Base-by-base conservation (phyloP, 768 basidiomycete species). In the Leccinum ochraceum region DNA sequence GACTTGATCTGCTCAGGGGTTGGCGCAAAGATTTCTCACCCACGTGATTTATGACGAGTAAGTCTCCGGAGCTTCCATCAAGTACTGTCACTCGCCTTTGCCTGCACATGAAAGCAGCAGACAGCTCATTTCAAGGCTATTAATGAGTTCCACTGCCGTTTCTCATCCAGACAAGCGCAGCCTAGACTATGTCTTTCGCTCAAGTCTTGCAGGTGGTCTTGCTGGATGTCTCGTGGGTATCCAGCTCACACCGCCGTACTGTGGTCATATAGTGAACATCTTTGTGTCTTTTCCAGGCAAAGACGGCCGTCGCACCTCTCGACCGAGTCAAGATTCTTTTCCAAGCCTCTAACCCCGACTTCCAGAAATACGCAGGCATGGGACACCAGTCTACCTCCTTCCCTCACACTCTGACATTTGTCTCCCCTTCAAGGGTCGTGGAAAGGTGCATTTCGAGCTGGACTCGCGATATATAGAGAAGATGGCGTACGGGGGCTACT, bases 281-380 rank as follows among this genome's bases (percentile, higher is more conserved):
- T 63, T 68, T 42, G 61, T 13, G 26, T 51, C 17, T 10, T 30
- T 48, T 44, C 7, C 64, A 96, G 95, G 94, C 95, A 53, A 96
- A 96, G 77, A 94, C 94, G 13, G 89, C 88, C 34, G 92, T 97
- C 49, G 97, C 97, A 20, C 97, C 97, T 4, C 83, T 99, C 53
- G 97, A 99, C 74, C 83, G 97, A 71, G 95, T 99, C 67, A 99
- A 99, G 79, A 99, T 99, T 68, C 87, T 99, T 53, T 97, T 98
- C 71, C 96, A 99, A 74, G 94, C 97, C 1, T 93, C 93, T 7
- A 97, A 96, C 74, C 91, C 92, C 8, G 96, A 98, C 60, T 99
- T 91, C 71, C 83, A 86, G 71, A 92, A 94, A 74, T 98, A 95
- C 77, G 86, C 95, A 60, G 95, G 95, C 93, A 60, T 60, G 85